Percentiles rank a stretch among this genome's conserved stretches.
These are phyloP conservation scores for Boletus reticulatus DNA, from an alignment of 768 basidiomycete species.

Conservation along the genomic window DNA sequence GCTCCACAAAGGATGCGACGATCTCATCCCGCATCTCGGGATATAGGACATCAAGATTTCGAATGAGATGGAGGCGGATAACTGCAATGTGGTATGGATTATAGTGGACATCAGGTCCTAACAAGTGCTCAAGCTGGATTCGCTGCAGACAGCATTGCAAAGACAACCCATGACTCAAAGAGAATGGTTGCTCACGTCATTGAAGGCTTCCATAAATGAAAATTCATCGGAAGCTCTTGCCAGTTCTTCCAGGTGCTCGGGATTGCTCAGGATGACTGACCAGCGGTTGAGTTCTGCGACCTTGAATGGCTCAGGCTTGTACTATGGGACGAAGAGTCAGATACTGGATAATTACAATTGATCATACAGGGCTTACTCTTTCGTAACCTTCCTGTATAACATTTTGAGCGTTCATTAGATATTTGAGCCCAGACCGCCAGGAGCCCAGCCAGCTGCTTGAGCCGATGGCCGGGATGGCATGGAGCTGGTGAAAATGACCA, in stretches of 20 bases:
- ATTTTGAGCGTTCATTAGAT: background rate
- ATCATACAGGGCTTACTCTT: background rate
- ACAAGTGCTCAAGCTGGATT: slow-evolving; percentile 36
- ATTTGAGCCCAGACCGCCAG: background rate
- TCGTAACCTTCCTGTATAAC: background rate
- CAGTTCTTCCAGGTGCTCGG: background rate
- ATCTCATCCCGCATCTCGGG: slow-evolving; percentile 47
- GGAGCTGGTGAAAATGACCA: background rate
- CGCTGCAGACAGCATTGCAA: slow-evolving; percentile 21
- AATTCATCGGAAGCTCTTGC: background rate
- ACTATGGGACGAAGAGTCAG: background rate
- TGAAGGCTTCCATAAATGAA: slow-evolving; percentile 17
- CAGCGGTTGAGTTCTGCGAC: background rate
- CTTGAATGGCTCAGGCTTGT: background rate
- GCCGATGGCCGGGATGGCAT: background rate
- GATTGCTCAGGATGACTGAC: background rate
- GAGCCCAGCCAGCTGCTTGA: background rate
- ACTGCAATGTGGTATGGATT: slow-evolving; percentile 33
- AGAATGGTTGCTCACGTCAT: slow-evolving; percentile 28
- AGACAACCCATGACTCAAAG: background rate
- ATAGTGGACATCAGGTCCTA: slow-evolving; percentile 32
- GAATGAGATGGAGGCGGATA: slow-evolving; percentile 24
- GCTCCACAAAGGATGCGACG: slow-evolving; percentile 36
- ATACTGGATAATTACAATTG: background rate
- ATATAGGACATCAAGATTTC: slow-evolving; percentile 38